phyloP scores from a whole-genome alignment of 2,329 filamentous ascomycete genomes.

The Calonectria fujianensis region DNA sequence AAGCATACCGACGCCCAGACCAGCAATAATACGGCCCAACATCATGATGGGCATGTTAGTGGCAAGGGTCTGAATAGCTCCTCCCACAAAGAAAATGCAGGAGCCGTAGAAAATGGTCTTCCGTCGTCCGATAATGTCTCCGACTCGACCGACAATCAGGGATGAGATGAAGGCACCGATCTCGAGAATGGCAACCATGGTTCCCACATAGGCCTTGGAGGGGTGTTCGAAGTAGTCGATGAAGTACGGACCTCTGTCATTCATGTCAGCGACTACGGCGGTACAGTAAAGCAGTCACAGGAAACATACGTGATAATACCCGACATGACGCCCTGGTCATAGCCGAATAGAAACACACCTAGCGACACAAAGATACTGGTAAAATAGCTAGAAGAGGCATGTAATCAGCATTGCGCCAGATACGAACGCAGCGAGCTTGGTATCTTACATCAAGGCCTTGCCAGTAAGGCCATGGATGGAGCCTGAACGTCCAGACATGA shows the following conservation, averaged over 20 bases:
- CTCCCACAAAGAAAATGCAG: constrained; percentile 89
- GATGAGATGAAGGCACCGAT: constrained; percentile 95
- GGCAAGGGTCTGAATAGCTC: constrained; percentile 88
- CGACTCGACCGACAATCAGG: constrained; percentile 88
- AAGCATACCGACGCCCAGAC: constrained; percentile 89
- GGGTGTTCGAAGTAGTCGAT: constrained; percentile 95
- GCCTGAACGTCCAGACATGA: constrained; percentile 89
- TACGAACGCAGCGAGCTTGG: not conserved
- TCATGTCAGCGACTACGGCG: constrained; percentile 47
- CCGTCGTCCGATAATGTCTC: constrained; percentile 92
- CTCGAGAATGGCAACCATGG: constrained; percentile 98
- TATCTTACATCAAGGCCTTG: constrained; percentile 89
- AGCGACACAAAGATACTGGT: constrained; percentile 93
- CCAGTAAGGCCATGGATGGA: constrained; percentile 94
- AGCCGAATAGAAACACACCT: constrained; percentile 91
- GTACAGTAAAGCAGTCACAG: not conserved
- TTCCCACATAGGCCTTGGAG: constrained; percentile 89
- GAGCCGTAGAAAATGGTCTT: constrained; percentile 96
- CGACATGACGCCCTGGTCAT: constrained; percentile 94
- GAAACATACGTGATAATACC: constrained; percentile 77
- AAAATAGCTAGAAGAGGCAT: constrained; percentile 81
- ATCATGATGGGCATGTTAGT: constrained; percentile 93
- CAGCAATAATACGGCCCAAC: constrained; percentile 87
- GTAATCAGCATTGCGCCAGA: constrained; percentile 43
- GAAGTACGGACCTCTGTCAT: constrained; percentile 86